Evolutionary conservation across 805 yeast genomes (phyloP), one percentile per base, ranked within the genome.

Genomic region (Candida morakotiae): DNA sequence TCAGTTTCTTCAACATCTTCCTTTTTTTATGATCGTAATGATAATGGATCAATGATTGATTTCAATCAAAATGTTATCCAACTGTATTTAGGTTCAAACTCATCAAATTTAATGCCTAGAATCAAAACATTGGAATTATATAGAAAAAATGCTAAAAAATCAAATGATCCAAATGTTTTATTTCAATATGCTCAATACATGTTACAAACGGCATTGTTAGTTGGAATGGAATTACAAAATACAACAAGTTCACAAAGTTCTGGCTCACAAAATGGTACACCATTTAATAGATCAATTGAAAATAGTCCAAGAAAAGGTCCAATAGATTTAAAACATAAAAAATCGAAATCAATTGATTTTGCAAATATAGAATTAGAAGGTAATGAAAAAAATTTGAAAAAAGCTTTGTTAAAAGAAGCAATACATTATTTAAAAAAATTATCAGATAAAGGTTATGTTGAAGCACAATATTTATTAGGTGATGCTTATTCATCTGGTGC

Each of bases 131-230:
- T 91, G 40, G 96, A 89, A 47, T 71, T 87, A 68, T 89, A 91
- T 64, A 73, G 93, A 38, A 75, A 82, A 46, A 89, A 87, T 53
- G 96, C 94, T 4, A 82, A 82, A 49, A 85, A 81, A 51, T 77
- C 87, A 15, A 82, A 81, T 52, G 96, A 91, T 52, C 95, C 96
- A 0, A 78, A 75, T 14, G 82, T 87, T n/a, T 73, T 88, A 48
- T 87, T 87, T 58, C 87, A 87, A 52, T 88, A 86, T 55, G 96
- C 97, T 1, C 93, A 87, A 60, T 87, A 84, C 57, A 81, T 86
- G 81, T 64, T 87, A 35, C 91, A 86, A 56, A 84, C 94, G 1
- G 95, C 94, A 1, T 68, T 89, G 36, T 62, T 83, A 14, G 69
- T 83, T 42, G 79, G 66, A 33, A 51, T 55, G 17, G 60, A 41